phyloP scores from a whole-genome alignment of 805 yeast species.

The Saccharomyces mikatae region DNA sequence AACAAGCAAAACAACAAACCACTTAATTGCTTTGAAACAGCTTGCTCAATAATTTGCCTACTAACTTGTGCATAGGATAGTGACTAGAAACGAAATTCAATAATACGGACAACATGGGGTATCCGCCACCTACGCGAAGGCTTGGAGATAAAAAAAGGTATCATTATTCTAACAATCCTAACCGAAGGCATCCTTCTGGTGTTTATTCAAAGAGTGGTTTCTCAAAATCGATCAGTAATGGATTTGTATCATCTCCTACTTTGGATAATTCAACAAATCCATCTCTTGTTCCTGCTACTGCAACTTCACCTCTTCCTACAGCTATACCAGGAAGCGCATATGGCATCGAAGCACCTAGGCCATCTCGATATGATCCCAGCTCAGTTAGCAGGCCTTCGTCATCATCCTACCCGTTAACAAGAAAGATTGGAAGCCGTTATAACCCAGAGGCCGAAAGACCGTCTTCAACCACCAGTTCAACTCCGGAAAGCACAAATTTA shows the following conservation, averaged over 20 bases:
- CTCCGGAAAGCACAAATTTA: background rate
- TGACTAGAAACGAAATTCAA: background rate
- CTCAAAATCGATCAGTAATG: slow-evolving; percentile 1
- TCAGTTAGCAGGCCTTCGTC: slow-evolving; percentile 13
- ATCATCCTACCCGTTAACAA: slow-evolving; percentile 3
- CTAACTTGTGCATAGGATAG: background rate
- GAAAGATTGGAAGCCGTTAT: slow-evolving; percentile 20
- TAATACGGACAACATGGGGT: slow-evolving; percentile 1
- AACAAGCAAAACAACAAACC: background rate
- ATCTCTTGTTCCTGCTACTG: background rate
- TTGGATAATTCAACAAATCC: background rate
- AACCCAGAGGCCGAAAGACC: slow-evolving; percentile 16
- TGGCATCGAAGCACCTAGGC: slow-evolving; percentile 8
- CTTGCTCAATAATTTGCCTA: background rate
- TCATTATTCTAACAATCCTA: slow-evolving; percentile 23
- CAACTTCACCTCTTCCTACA: background rate
- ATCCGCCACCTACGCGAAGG: slow-evolving; percentile 5
- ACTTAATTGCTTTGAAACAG: background rate
- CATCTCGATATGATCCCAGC: slow-evolving; percentile 26
- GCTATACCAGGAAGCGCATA: background rate
- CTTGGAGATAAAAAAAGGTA: slow-evolving; percentile 26
- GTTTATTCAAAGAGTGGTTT: slow-evolving; percentile 12
- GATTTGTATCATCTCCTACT: background rate
- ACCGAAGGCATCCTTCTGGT: slow-evolving; percentile 15
- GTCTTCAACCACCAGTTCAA: background rate